Percentiles rank a stretch among this genome's conserved stretches.
These are phyloP conservation scores for Cercospora citrullina DNA, from an alignment of 2,329 filamentous ascomycete genomes.

Conservation along the genomic window DNA sequence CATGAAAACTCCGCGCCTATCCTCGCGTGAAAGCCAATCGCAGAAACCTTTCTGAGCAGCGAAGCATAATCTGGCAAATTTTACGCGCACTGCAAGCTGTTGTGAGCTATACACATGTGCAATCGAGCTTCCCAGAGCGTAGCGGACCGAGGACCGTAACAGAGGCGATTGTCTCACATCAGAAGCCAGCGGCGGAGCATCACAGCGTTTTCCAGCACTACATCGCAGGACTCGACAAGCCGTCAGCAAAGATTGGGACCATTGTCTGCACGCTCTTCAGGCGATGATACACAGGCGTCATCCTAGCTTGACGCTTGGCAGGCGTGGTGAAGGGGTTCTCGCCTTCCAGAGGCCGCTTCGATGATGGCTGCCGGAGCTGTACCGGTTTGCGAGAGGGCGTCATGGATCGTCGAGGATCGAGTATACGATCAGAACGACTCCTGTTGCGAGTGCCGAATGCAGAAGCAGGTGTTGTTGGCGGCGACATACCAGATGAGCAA, in stretches of 20 bases:
- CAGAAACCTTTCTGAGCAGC: background rate
- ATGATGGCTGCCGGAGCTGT: background rate
- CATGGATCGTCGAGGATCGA: constrained; percentile 23
- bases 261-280: constrained; percentile 27
- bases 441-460: constrained; percentile 7
- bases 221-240: constrained; percentile 28
- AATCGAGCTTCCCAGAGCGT: background rate
- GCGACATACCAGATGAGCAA: constrained; percentile 24
- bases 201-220: background rate
- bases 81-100: background rate
- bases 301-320: constrained; percentile 15
- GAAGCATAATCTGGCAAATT: background rate
- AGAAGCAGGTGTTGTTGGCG: constrained; percentile 28
- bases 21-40: background rate
- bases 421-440: constrained; percentile 17
- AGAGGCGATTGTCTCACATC: background rate
- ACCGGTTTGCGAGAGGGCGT: constrained; percentile 12
- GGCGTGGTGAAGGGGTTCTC: constrained; percentile 20
- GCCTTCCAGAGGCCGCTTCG: constrained; percentile 9
- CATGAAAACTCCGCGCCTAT: background rate
- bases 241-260: constrained; percentile 28
- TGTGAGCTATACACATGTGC: background rate
- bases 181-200: background rate
- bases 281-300: constrained; percentile 17
- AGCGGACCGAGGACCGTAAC: background rate